phyloP scores from a whole-genome alignment of 352 stramenopile species.

The Pythium diclinum region DNA sequence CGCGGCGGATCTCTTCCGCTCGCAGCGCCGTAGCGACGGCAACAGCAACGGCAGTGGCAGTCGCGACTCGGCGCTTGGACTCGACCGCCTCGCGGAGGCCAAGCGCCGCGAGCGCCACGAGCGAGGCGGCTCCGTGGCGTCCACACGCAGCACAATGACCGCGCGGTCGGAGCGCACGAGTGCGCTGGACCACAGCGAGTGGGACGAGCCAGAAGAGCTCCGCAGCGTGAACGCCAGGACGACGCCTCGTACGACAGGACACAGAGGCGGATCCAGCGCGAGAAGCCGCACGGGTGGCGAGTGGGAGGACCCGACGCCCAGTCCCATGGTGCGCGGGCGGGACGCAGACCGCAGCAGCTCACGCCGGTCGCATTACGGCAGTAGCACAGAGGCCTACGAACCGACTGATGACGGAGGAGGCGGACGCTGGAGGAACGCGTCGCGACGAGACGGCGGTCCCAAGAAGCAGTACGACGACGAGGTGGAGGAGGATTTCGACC shows the following conservation, averaged over 20 bases:
- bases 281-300: slow-evolving; percentile 24
- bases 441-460: slow-evolving; percentile 23
- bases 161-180: slow-evolving; percentile 33
- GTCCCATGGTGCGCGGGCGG: slow-evolving; percentile 28
- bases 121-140: slow-evolving; percentile 9
- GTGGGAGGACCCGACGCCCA: slow-evolving; percentile 52
- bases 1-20: slow-evolving; percentile 26
- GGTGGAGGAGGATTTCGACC: slow-evolving; percentile 92
- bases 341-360: slow-evolving; percentile 14
- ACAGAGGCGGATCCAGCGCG: slow-evolving; percentile 12
- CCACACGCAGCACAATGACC: slow-evolving; percentile 21
- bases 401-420: not conserved
- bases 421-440: not conserved
- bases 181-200: slow-evolving; percentile 60
- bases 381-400: slow-evolving; percentile 7
- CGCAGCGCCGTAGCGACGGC: slow-evolving; percentile 18
- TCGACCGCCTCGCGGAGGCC: slow-evolving; percentile 57
- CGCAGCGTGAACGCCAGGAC: slow-evolving; percentile 47
- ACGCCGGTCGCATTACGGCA: not conserved
- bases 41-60: not conserved
- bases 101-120: slow-evolving; percentile 46
- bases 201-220: slow-evolving; percentile 71
- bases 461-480: slow-evolving; percentile 82
- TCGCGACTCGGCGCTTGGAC: slow-evolving; percentile 44
- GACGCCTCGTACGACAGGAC: slow-evolving; percentile 18